Percentiles rank a stretch among this genome's conserved stretches.
phyloP scores from a whole-genome alignment of 2,329 filamentous ascomycete species.

The Capronia americana region DNA sequence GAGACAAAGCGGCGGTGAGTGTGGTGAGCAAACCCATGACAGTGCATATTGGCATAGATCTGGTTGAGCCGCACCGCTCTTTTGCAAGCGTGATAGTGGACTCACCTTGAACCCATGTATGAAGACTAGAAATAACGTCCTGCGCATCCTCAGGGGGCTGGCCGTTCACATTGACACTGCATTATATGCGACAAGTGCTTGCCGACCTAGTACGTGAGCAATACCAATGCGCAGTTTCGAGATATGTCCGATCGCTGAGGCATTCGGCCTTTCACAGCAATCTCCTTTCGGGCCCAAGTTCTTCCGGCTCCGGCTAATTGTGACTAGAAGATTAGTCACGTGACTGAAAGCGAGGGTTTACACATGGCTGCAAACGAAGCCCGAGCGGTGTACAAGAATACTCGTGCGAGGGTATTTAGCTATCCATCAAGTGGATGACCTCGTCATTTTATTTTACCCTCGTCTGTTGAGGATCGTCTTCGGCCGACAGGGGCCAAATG shows the following conservation, averaged over 20 bases:
- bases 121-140: slow-evolving; percentile 55
- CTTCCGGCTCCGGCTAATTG: background rate
- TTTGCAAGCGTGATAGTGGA: background rate
- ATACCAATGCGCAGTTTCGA: background rate
- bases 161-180: slow-evolving; percentile 23
- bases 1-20: background rate
- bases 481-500: slow-evolving; percentile 7
- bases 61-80: background rate
- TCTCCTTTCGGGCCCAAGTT: background rate
- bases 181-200: slow-evolving; percentile 24
- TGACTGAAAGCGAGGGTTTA: no score
- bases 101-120: slow-evolving; percentile 58
- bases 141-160: slow-evolving; percentile 48
- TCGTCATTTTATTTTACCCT: background rate
- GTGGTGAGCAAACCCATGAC: slow-evolving; percentile 7
- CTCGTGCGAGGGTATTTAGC: background rate
- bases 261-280: background rate
- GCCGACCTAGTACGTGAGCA: background rate
- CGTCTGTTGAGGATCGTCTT: background rate
- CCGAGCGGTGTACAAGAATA: background rate
- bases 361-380: no score
- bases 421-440: background rate
- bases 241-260: background rate
- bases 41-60: background rate
- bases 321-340: background rate